Evolutionary conservation across 495 filamentous ascomycete genomes (phyloP).

Genomic region (Penicillium arizonense): DNA sequence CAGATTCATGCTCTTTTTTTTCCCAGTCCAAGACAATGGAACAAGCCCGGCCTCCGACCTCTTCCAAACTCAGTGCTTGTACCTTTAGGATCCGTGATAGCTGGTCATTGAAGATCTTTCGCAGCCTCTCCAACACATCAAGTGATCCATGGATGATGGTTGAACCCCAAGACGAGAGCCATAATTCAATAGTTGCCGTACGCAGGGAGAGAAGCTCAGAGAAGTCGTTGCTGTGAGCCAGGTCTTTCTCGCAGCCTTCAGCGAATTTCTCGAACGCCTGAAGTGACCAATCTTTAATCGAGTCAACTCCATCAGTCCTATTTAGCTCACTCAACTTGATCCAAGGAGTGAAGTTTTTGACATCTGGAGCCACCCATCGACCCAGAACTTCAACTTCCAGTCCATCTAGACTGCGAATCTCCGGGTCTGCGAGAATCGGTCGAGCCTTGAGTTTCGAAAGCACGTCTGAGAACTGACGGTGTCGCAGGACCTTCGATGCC

Average conservation of each 20-base stretch:
- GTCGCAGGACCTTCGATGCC: slow-evolving; percentile 72
- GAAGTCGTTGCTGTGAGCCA: slow-evolving; percentile 60
- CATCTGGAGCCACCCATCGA: slow-evolving; percentile 79
- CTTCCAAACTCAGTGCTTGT: slow-evolving; percentile 55
- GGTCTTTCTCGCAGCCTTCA: slow-evolving; percentile 51
- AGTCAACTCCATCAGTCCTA: slow-evolving; percentile 58
- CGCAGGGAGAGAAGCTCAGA: slow-evolving; percentile 66
- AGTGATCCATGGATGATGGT: slow-evolving; percentile 48
- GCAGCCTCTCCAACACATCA: slow-evolving; percentile 63
- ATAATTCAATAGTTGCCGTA: slow-evolving; percentile 66
- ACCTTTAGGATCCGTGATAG: slow-evolving; percentile 57
- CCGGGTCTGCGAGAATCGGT: slow-evolving; percentile 66
- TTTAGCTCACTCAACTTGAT: slow-evolving; percentile 81
- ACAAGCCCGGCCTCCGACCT: slow-evolving; percentile 53
- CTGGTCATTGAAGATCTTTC: slow-evolving; percentile 65
- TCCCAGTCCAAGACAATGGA: slow-evolving; percentile 53
- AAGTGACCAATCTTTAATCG: slow-evolving; percentile 71
- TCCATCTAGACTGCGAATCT: slow-evolving; percentile 62
- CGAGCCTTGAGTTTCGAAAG: slow-evolving; percentile 66
- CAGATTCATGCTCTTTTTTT: slow-evolving; percentile 40
- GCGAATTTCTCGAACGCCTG: slow-evolving; percentile 65
- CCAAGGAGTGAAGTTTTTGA: slow-evolving; percentile 85
- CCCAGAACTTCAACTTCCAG: slow-evolving; percentile 79
- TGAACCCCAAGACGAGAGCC: slow-evolving; percentile 56
- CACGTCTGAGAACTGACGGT: slow-evolving; percentile 67